Base-by-base conservation (phyloP, 257 asterid genomes). In the Ehretia macrophylla region DNA sequence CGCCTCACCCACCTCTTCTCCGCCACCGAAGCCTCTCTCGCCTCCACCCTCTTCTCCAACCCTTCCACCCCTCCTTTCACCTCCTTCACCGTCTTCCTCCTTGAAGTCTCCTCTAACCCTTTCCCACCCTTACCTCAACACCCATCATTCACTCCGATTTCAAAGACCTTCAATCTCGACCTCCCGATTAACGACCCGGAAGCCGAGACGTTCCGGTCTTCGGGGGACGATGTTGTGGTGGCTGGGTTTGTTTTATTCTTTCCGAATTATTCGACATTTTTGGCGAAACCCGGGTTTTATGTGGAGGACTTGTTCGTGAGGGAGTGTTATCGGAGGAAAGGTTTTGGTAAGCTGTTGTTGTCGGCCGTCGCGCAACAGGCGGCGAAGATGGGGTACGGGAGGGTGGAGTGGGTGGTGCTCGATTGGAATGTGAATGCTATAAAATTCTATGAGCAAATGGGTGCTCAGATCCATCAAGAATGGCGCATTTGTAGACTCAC, bases 341-440 rank as follows among this genome's bases (percentile, higher is more conserved):
- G 98, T 38, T 51, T 92, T 14, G 99, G 97, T 17, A 79, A 64
- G 63, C 60, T 75, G 76, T 78, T 88, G 40, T 62, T 88, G 64
- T 65, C 93, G 0, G 87, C 94, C 5, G 97, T 92, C 71, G 97
- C 93, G 2, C 73, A 72, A 12, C 97, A 86, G 77, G 99, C 97
- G 37, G 88, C 97, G 38, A 86, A 79, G 77, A 82, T 88, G 94
- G 95, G 95, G 46, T 83, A 79, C 23, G 96, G 90, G 17, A 78
- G 94, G 40, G 95, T 90, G 72, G 98, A 91, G 60, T 87, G 97
- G 99, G 97, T 84, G 70, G 97, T 86, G 50, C 80, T 86, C 22
- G 96, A 88, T 58, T 84, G 96, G 95, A 91, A 91, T 38, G 72
- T 54, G 55, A 83, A 77, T 62, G 96, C 96, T 19, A 73, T 88